Conservation (phyloP, 83 land plant species). For the Isoetes engelmannii region DNA sequence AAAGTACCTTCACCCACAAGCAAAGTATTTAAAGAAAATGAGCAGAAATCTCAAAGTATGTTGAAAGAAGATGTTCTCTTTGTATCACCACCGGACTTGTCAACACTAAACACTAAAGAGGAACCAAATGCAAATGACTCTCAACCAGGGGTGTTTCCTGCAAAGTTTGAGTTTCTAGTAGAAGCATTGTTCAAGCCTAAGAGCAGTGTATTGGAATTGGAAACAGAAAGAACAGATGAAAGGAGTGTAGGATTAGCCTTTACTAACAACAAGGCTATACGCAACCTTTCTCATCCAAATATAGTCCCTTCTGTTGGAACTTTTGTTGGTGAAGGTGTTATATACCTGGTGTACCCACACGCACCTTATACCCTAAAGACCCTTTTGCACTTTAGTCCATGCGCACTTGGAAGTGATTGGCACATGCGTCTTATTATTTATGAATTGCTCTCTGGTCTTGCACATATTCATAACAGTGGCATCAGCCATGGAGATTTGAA, state of each 20-base stretch:
- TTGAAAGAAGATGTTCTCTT: too few species aligned
- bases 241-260: constrained; percentile 19
- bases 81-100: too few species aligned
- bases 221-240: constrained; percentile 34
- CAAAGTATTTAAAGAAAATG: too few species aligned
- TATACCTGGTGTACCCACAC: constrained; percentile 41
- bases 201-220: constrained; percentile 14
- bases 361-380: constrained; percentile 63
- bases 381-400: constrained; percentile 71
- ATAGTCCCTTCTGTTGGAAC: constrained; percentile 56
- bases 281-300: constrained; percentile 68
- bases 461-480: constrained; percentile 56
- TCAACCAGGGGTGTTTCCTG: constrained; percentile 43
- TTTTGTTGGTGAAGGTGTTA: constrained; percentile 31
- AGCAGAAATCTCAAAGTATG: too few species aligned
- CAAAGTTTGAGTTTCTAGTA: constrained; percentile 32
- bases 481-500: constrained; percentile 54
- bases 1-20: too few species aligned
- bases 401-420: constrained; percentile 64
- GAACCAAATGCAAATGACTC: not conserved
- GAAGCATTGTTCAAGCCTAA: constrained; percentile 35
- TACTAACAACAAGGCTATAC: constrained; percentile 15
- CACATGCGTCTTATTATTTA: constrained; percentile 65
- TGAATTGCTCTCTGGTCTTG: constrained; percentile 70
- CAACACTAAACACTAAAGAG: too few species aligned